A percentile compares a stretch with the other conserved stretches of the same genome.
These are phyloP conservation scores for Xylaria grammica DNA, from an alignment of 495 filamentous ascomycete species.

Conservation along the genomic window DNA sequence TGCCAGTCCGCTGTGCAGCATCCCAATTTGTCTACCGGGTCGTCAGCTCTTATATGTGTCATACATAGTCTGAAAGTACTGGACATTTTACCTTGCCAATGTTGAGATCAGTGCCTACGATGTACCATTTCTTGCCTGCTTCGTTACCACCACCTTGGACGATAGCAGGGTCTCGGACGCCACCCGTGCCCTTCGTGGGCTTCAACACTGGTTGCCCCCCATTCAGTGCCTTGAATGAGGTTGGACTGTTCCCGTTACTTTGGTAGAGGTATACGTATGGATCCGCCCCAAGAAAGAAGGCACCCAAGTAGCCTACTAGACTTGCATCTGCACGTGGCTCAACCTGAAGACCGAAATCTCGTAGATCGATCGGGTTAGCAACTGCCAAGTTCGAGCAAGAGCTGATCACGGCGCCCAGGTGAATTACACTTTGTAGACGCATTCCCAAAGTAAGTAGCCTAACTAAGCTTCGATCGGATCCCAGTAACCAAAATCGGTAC, in stretches of 20 bases:
- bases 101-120: slow-evolving; percentile 58
- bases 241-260: slow-evolving; percentile 54
- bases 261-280: slow-evolving; percentile 61
- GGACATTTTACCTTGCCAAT: slow-evolving; percentile 49
- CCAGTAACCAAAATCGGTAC: not conserved
- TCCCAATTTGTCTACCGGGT: slow-evolving; percentile 53
- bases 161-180: slow-evolving; percentile 55
- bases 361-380: slow-evolving; percentile 27
- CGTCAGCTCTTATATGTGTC: slow-evolving; percentile 15
- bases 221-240: slow-evolving; percentile 54
- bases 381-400: not conserved
- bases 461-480: not conserved
- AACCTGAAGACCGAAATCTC: slow-evolving; percentile 24
- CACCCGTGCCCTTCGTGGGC: slow-evolving; percentile 56
- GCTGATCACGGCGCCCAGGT: not conserved
- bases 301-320: slow-evolving; percentile 55
- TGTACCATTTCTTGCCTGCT: slow-evolving; percentile 59
- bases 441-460: not conserved
- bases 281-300: slow-evolving; percentile 59
- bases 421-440: not conserved
- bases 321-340: slow-evolving; percentile 43
- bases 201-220: slow-evolving; percentile 51
- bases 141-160: slow-evolving; percentile 54
- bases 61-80: not conserved
- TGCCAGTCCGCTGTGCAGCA: slow-evolving; percentile 54